Evolutionary conservation across 768 basidiomycete species (phyloP).

Genomic region (Baorangia bicolor): DNA sequence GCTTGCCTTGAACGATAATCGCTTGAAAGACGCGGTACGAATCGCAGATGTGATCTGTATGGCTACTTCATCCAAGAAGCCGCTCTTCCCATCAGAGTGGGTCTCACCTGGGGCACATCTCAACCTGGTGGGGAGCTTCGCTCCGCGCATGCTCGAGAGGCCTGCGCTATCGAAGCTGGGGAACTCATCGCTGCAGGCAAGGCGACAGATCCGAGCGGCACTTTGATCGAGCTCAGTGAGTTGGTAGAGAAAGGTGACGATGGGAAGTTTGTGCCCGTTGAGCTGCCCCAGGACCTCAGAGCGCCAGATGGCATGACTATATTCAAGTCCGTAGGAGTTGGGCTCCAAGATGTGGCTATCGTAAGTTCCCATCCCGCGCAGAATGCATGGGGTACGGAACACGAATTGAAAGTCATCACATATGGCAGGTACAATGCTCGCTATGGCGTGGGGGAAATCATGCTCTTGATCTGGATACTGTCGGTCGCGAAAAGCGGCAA

Average conservation of each 20-base stretch:
- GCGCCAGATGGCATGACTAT: conserved; percentile 57
- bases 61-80: conserved; percentile 67
- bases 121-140: conserved; percentile 82
- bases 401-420: conserved; percentile 45
- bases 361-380: conserved; percentile 64
- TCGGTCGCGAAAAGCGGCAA: conserved; percentile 1
- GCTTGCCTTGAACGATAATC: conserved; percentile 7
- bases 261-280: conserved; percentile 11
- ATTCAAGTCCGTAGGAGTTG: conserved; percentile 88
- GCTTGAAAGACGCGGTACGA: conserved; percentile 13
- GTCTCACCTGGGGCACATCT: conserved; percentile 65
- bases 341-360: conserved; percentile 86
- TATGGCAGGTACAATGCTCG: conserved; percentile 1
- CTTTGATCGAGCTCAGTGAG: conserved; percentile 71
- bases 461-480: background rate
- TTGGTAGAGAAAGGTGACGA: conserved; percentile 34
- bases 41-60: conserved; percentile 55
- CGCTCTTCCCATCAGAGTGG: conserved; percentile 70
- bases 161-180: conserved; percentile 76
- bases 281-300: conserved; percentile 10
- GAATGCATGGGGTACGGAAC: conserved; percentile 53
- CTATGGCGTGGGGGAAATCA: background rate
- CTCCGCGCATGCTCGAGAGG: conserved; percentile 68
- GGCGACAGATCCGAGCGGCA: conserved; percentile 38
- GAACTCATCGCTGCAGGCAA: conserved; percentile 60